Conservation (phyloP, 768 basidiomycete species). For the Wakefieldia striispora region DNA sequence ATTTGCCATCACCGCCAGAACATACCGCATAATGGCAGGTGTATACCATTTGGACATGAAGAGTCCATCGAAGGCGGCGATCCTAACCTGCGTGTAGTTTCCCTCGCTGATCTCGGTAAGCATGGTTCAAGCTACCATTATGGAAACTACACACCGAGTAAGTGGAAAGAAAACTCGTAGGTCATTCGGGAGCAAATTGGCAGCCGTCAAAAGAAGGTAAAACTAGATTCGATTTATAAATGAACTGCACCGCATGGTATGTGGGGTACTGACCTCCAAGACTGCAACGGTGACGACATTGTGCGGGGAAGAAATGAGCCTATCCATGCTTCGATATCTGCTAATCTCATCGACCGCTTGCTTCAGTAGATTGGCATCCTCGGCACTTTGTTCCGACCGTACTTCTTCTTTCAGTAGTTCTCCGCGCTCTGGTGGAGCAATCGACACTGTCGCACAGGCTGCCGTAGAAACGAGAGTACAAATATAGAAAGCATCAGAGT, state of each 20-base stretch:
- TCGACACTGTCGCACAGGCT: constrained; percentile 75
- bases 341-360: constrained; percentile 81
- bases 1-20: constrained; percentile 81
- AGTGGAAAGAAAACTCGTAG: constrained; percentile 79
- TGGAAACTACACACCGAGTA: constrained; percentile 61
- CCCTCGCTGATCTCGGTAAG: constrained; percentile 66
- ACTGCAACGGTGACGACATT: constrained; percentile 91
- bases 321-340: constrained; percentile 91
- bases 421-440: constrained; percentile 74
- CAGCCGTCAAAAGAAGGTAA: constrained; percentile 71
- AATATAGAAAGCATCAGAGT: constrained; percentile 88
- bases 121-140: background rate
- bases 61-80: constrained; percentile 92
- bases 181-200: constrained; percentile 76
- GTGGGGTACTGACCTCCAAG: constrained; percentile 66
- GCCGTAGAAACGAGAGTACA: constrained; percentile 82
- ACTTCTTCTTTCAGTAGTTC: constrained; percentile 71
- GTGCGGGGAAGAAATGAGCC: constrained; percentile 90
- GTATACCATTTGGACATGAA: constrained; percentile 88
- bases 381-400: constrained; percentile 60
- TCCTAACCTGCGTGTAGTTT: constrained; percentile 87
- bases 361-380: constrained; percentile 69
- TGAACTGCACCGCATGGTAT: background rate
- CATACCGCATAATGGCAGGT: constrained; percentile 80
- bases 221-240: constrained; percentile 48